Percentiles rank a stretch among this genome's conserved stretches.
These are phyloP conservation scores for Globisporangium okanoganense DNA, from an alignment of 352 stramenopile genomes.

Conservation along the genomic window DNA sequence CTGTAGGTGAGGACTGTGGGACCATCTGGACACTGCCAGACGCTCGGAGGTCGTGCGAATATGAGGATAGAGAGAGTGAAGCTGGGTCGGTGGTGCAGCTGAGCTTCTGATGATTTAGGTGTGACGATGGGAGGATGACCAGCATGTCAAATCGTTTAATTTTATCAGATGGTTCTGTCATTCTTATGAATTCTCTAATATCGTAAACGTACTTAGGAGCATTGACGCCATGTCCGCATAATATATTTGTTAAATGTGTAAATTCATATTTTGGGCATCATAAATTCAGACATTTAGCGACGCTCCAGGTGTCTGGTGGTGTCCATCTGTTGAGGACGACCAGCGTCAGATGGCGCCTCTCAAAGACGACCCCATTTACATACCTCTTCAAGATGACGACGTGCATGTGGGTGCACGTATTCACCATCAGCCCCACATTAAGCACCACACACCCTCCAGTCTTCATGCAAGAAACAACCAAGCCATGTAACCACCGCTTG, in stretches of 20 bases:
- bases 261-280: not conserved
- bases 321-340: conserved; percentile 3
- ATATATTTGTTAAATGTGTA: not conserved
- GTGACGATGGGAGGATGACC: conserved; percentile 3
- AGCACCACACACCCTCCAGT: not conserved
- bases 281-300: too few relatives aligned
- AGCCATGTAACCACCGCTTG: conserved; percentile 1
- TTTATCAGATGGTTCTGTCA: not conserved
- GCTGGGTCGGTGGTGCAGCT: not conserved
- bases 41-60: not conserved
- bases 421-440: not conserved
- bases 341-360: not conserved
- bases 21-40: not conserved
- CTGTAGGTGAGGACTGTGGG: not conserved
- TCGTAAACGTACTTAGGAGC: too few relatives aligned
- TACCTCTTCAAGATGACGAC: not conserved
- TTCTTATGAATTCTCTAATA: not conserved
- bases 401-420: not conserved
- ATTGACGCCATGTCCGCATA: not conserved
- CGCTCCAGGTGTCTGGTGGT: too few relatives aligned
- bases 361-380: not conserved
- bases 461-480: not conserved
- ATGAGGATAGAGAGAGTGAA: not conserved
- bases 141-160: not conserved
- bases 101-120: not conserved